A percentile compares a stretch with the other conserved stretches of the same genome.
Evolutionary conservation across 345 rosid species (phyloP).

Genomic region (Acer yangbiense): DNA sequence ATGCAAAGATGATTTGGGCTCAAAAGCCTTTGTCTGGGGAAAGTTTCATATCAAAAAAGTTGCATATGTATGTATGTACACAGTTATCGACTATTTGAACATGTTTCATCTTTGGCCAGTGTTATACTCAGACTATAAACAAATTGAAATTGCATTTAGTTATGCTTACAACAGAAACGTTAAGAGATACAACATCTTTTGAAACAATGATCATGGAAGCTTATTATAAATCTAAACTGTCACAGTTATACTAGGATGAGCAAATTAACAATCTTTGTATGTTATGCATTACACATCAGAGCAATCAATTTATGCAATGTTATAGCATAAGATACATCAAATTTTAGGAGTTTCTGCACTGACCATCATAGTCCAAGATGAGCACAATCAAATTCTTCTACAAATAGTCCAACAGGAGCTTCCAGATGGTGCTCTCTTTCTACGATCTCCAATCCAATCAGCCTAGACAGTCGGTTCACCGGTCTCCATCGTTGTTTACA

Average conservation of each 20-base stretch:
- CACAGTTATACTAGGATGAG: background rate
- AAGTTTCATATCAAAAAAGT: background rate
- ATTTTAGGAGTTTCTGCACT: background rate
- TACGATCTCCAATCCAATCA: constrained; percentile 3
- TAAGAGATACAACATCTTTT: background rate
- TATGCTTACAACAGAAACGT: background rate
- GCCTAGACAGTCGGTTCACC: background rate
- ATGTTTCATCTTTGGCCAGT: background rate
- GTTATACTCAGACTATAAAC: background rate
- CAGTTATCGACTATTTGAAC: background rate
- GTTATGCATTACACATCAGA: background rate
- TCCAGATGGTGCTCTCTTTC: background rate
- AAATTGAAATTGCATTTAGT: background rate
- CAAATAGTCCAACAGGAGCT: background rate
- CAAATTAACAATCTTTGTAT: background rate
- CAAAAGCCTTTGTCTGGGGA: background rate
- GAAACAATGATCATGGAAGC: background rate
- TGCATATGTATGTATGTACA: background rate
- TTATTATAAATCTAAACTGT: background rate
- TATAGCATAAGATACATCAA: background rate
- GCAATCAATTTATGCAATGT: background rate
- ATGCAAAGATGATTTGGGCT: background rate
- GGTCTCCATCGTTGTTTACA: background rate
- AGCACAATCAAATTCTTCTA: background rate
- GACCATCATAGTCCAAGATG: constrained; percentile 1